phyloP scores from a whole-genome alignment of 1,284 basidiomycete species.

The Papiliotrema nemorosa region DNA sequence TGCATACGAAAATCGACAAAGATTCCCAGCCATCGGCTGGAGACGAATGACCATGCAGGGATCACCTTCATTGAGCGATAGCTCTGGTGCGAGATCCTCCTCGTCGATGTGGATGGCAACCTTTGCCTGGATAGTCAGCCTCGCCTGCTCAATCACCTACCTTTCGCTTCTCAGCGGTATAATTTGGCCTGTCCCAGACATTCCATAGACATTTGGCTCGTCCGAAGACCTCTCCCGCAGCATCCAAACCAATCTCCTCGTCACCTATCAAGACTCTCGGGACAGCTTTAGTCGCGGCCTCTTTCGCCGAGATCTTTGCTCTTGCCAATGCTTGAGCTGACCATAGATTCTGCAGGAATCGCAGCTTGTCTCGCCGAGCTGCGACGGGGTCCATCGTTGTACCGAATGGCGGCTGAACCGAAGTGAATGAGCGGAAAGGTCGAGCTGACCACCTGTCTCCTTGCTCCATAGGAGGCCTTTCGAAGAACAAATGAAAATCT shows the following conservation, averaged over 20 bases:
- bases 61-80: constrained; percentile 66
- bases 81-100: constrained; percentile 55
- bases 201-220: constrained; percentile 76
- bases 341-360: constrained; percentile 86
- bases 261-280: constrained; percentile 54
- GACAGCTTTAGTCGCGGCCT: constrained; percentile 40
- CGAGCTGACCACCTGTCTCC: constrained; percentile 77
- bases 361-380: constrained; percentile 64
- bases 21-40: constrained; percentile 73
- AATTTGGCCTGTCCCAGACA: constrained; percentile 72
- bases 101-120: constrained; percentile 78
- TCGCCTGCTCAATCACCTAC: constrained; percentile 49
- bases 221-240: constrained; percentile 56
- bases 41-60: constrained; percentile 64
- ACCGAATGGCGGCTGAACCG: constrained; percentile 66
- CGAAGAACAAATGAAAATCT: constrained; percentile 83
- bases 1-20: constrained; percentile 56
- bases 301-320: constrained; percentile 58
- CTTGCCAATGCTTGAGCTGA: constrained; percentile 73
- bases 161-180: constrained; percentile 69
- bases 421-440: constrained; percentile 69
- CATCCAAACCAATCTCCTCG: constrained; percentile 69
- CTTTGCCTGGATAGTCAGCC: constrained; percentile 61
- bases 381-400: constrained; percentile 62
- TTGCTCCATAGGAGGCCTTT: constrained; percentile 72